Evolutionary conservation across 2,329 filamentous ascomycete species (phyloP).

Genomic region (Neofusicoccum ribis): DNA sequence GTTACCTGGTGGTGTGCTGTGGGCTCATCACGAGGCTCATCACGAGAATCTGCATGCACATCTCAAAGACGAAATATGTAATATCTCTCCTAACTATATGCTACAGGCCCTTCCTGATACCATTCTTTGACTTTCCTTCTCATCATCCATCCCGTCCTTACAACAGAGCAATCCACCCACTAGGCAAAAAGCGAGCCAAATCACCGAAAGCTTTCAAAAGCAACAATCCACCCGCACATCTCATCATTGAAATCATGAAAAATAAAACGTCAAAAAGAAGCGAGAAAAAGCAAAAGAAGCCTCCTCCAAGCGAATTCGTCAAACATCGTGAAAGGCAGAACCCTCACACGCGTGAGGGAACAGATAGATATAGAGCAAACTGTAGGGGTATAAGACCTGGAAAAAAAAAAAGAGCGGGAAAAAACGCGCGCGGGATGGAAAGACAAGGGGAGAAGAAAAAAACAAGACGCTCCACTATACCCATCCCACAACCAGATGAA

Average conservation of each 20-base stretch:
- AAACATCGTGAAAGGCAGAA: not conserved
- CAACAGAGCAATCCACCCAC: too few species aligned
- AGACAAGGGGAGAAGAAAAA: not conserved
- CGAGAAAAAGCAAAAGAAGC: not conserved
- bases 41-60: too few species aligned
- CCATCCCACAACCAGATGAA: not conserved
- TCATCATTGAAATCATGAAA: not conserved
- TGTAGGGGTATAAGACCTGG: slow-evolving; percentile 14
- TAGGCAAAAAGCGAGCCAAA: not conserved
- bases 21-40: too few species aligned
- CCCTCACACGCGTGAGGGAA: not conserved
- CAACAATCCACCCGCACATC: not conserved
- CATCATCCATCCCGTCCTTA: too few species aligned
- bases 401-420: not conserved
- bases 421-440: not conserved
- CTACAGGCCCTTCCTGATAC: too few species aligned
- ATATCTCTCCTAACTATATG: too few species aligned
- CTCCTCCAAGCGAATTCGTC: not conserved
- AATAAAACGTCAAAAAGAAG: not conserved
- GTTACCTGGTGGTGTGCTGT: too few species aligned
- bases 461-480: not conserved
- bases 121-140: too few species aligned
- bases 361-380: not conserved
- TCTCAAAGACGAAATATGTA: too few species aligned
- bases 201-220: not conserved